Evolutionary conservation across 2,329 filamentous ascomycete genomes (phyloP), one percentile per base, ranked within the genome.

Genomic region (Aspergillus carbonarius): DNA sequence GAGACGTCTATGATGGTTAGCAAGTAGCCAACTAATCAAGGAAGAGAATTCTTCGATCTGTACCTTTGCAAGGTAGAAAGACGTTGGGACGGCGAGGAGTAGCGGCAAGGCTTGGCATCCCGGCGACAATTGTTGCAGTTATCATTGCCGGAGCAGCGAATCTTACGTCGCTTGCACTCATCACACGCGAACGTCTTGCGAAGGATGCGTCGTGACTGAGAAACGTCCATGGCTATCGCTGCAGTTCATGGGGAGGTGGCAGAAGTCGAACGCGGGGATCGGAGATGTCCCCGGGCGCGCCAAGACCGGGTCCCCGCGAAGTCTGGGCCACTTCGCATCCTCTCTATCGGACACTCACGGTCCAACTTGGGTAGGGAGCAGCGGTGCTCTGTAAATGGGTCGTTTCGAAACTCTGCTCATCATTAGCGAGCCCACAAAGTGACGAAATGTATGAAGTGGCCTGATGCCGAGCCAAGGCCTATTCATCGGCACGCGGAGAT

Each of bases 171-270:
- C 27, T 62, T 64, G 40, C 63, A 65, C 37, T 64, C 60, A 55
- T 65, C 63, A 39, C 63, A 65, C 12, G 63, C 61, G 44, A 58
- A 65, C 1, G 62, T 49, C 48, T 64, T 65, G 46, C 63, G 63
- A 13, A 65, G 53, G 5, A 65, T 57, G 18, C 55, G 63, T 20
- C 60, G 54, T 27, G 54, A 47, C 12, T 57, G 60, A 54, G 48
- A 23, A 15, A 42, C 10, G 7, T 47, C 42, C 42, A 47, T 47
- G 13, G 7, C 10, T 9, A 27, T 3, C 12, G 42, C 18, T n/a
- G 42, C 15, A 47, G 23, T 17, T 15, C 42, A 47, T 5, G 15
- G 23, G 13, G 23, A 30, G 13, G 23, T 5, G 20, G 42, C 20
- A 20, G 42, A n/a, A 27, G 42, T 47, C 42, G 15, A 47, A 7